phyloP scores from a whole-genome alignment of 208 protist genomes.

The Porcisia deanei region DNA sequence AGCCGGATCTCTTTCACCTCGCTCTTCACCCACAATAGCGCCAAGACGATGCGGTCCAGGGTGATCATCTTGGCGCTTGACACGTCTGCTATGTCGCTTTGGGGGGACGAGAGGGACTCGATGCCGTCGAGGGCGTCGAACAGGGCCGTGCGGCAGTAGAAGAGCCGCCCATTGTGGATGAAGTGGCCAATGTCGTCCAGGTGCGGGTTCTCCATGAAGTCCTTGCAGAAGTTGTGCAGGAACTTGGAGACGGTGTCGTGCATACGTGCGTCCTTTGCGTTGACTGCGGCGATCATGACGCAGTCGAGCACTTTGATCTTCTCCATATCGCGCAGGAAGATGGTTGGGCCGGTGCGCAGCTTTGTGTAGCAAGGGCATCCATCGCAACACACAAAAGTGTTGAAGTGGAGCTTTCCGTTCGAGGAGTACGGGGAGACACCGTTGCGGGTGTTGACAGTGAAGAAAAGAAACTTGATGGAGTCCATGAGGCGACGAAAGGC shows the following conservation, averaged over 20 bases:
- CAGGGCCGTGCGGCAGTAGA: conserved; percentile 58
- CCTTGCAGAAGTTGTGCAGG: conserved; percentile 37
- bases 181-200: conserved; percentile 50
- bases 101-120: conserved; percentile 33
- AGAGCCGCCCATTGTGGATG: conserved; percentile 75
- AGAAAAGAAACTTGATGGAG: conserved; percentile 68
- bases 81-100: conserved; percentile 18
- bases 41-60: conserved; percentile 49
- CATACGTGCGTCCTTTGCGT: conserved; percentile 49
- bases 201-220: conserved; percentile 60
- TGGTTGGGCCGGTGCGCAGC: conserved; percentile 50
- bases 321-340: conserved; percentile 76
- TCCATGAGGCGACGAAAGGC: conserved; percentile 54
- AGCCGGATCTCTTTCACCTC: conserved; percentile 52
- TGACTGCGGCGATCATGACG: conserved; percentile 70
- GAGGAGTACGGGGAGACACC: conserved; percentile 26
- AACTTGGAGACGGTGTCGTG: conserved; percentile 52
- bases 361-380: conserved; percentile 65
- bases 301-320: conserved; percentile 82
- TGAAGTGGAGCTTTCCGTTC: conserved; percentile 38
- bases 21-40: conserved; percentile 59
- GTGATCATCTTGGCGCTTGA: conserved; percentile 29
- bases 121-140: conserved; percentile 58
- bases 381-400: conserved; percentile 76
- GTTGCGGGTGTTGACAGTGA: conserved; percentile 51